Base-by-base conservation (phyloP, 176 grass and related monocot species). In the Triticum monococcum region DNA sequence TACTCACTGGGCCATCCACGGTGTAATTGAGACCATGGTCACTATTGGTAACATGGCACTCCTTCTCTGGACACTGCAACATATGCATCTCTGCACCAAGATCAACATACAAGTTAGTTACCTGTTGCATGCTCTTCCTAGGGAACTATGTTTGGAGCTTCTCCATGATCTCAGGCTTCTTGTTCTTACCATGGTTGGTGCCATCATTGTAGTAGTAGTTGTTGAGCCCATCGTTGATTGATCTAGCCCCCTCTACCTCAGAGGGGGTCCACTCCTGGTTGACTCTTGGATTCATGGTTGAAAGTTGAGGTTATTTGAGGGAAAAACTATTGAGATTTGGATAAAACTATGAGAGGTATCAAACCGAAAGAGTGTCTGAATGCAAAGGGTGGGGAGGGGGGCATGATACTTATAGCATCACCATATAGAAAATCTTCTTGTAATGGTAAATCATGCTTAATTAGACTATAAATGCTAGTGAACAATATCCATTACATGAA, bases 31-130 rank as follows among this genome's bases (percentile, higher is more conserved):
- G 22, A 22, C 22, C 57, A 10, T 61, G 57, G 11, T 13, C 25
- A 38, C 12, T 12, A 2, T 0, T 72, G 22, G 69, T 38, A 12
- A 12, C 8, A 25, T n/a, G 20, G 57, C 13, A 56, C 8, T 43
- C 37, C 36, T 38, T 6, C 6, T 56, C 11, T 12, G 12, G 70
- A n/a, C 37, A 73, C 5, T 14, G 5, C 37, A 43, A 14, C 70
- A 3, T 24, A 8, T 43, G 70, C 72, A 45, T 84, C 9, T 72
- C 74, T 9, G 28, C 22, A 28, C 36, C 16, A 1, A 88, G 10
- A 2, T 88, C 50, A 78, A 83, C 64, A 9, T 88, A 88, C 35
- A 88, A 10, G 37, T 38, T 36, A 2, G 5, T 79, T 79, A 88
- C 80, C 73, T 88, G 36, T 0, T n/a, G 18, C 25, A 3, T 33